These are phyloP conservation scores for Erodium chrysanthum DNA, from an alignment of 441 rosid species.

Conservation along the genomic window DNA sequence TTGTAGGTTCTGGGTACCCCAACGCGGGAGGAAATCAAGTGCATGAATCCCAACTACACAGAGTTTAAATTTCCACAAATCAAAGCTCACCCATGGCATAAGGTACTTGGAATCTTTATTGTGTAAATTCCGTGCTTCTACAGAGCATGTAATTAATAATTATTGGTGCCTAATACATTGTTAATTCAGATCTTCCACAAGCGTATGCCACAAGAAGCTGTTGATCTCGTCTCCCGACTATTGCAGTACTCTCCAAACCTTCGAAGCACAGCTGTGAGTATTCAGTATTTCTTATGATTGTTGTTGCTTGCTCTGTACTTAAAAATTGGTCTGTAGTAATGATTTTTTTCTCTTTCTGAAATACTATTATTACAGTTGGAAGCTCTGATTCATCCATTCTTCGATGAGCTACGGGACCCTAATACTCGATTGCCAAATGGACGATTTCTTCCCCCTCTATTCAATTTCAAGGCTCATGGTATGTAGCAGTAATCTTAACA, in stretches of 20 bases:
- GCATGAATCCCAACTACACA: conserved; percentile 96
- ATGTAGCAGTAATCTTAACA: conserved; percentile 49
- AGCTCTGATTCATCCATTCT: conserved; percentile 30
- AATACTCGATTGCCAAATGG: conserved; percentile 67
- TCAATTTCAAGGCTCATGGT: neutral
- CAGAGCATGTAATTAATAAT: neutral
- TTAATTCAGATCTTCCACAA: conserved; percentile 65
- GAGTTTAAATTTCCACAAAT: conserved; percentile 46
- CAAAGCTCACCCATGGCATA: too few species aligned
- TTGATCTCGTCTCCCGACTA: conserved; percentile 82
- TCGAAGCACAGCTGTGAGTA: conserved; percentile 77
- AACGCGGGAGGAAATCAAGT: conserved; percentile 90
- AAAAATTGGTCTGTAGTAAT: neutral
- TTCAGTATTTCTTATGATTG: neutral
- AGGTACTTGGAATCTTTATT: conserved; percentile 25
- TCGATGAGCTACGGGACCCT: conserved; percentile 50
- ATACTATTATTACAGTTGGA: conserved; percentile 40
- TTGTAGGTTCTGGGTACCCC: conserved; percentile 90
- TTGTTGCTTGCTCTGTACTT: neutral
- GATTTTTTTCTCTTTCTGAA: neutral
- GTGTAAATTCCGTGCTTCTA: neutral
- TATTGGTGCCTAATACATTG: neutral
- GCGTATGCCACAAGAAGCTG: conserved; percentile 94
- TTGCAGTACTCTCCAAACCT: conserved; percentile 94
- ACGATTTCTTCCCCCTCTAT: conserved; percentile 72